These are phyloP conservation scores for Trichophyton simii DNA, from an alignment of 2,329 filamentous ascomycete species.

Conservation along the genomic window DNA sequence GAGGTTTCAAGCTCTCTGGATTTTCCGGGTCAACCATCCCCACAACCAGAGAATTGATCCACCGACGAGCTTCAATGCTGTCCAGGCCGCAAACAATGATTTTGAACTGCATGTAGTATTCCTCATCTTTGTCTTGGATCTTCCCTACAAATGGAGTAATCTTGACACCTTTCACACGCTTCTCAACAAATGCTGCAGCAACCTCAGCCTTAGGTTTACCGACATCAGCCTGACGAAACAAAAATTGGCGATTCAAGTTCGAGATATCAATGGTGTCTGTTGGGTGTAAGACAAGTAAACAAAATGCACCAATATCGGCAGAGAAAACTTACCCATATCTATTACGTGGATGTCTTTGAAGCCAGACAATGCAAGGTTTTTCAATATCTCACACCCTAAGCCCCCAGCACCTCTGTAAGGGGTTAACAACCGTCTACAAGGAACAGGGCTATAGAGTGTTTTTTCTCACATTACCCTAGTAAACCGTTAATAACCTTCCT, in stretches of 20 bases:
- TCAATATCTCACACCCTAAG: conserved; percentile 89
- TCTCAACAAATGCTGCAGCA: conserved; percentile 81
- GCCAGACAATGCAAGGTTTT: conserved; percentile 86
- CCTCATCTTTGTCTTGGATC: conserved; percentile 93
- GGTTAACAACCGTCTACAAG: conserved; percentile 6
- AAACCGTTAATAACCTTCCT: background rate
- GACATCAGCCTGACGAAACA: conserved; percentile 84
- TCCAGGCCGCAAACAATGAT: conserved; percentile 88
- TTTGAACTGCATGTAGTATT: conserved; percentile 95
- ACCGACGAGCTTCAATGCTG: conserved; percentile 92
- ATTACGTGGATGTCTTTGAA: conserved; percentile 98
- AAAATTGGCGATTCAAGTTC: conserved; percentile 93
- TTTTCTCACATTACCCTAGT: conserved; percentile 25
- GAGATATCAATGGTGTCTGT: conserved; percentile 95
- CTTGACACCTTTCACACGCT: conserved; percentile 73
- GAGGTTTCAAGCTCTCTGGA: conserved; percentile 74
- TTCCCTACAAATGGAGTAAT: conserved; percentile 90
- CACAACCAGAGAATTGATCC: conserved; percentile 93
- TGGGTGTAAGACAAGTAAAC: conserved; percentile 11
- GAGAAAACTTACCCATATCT: conserved; percentile 65
- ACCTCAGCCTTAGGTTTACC: conserved; percentile 90
- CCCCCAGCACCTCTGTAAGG: conserved; percentile 70
- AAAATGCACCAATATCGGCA: background rate
- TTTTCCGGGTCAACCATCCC: conserved; percentile 77
- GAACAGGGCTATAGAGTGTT: background rate